Evolutionary conservation across 805 yeast species (phyloP), one percentile per base, ranked within the genome.

Genomic region (Candida ponderosae): DNA sequence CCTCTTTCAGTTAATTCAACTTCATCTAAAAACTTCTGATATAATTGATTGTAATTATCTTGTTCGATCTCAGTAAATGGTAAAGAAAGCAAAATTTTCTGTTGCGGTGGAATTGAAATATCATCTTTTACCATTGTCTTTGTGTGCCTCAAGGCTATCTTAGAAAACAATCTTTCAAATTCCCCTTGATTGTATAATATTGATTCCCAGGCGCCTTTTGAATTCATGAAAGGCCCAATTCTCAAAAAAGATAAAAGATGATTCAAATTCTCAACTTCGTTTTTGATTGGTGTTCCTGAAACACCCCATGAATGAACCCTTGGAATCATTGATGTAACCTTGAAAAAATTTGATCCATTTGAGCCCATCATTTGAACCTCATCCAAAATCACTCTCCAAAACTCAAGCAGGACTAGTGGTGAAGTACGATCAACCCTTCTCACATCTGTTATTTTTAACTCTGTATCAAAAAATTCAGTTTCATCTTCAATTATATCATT

Each of bases 261-360:
- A 32, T 72, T 76, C 34, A 89, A 65, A 56, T 90, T 96, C 24
- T 66, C 56, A 31, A 83, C 59, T 29, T 75, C 69, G 43, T 72
- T 73, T 45, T 79, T 77, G 14, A 88, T 81, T 0, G 97, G 95
- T 0, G 98, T 93, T 6, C 98, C 98, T 1, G 96, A 85, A 1
- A 89, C 96, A 14, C 95, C 97, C 97, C 97, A 93, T 0, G 96
- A 78, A 60, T 93, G 97, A 33, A 76, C 73, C 36, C 96, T 67
- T 5, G 96, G 90, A 19, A 93, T 74, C 28, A 84, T 62, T 3
- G 83, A 66, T 0, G 96, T 87, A 39, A 88, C 84, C 39, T 74
- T 77, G 17, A 95, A 87, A 2, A 93, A 86, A 36, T 83, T 74
- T 0, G 90, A 74, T 4, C 76, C 68, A 18, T 80, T 80, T 4